A percentile compares a stretch with the other conserved stretches of the same genome.
Evolutionary conservation across 1,284 basidiomycete genomes (phyloP).

Genomic region (Ceraceosorus bombacis): DNA sequence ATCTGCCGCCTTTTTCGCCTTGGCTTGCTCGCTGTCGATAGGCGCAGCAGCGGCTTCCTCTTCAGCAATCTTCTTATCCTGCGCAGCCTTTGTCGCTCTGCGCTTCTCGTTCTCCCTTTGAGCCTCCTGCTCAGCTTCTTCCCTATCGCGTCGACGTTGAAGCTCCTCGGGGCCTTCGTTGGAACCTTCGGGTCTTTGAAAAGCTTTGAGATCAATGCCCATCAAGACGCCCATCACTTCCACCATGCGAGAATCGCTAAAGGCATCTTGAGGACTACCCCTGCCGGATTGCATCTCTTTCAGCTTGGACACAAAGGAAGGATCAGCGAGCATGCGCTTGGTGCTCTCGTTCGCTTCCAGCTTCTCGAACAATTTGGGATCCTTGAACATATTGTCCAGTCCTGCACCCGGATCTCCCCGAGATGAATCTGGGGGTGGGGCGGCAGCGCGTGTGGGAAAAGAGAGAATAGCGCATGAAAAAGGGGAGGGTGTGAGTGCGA

Average conservation of each 20-base stretch:
- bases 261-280: slow-evolving; percentile 47
- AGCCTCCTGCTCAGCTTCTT: slow-evolving; percentile 43
- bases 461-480: not conserved
- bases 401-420: slow-evolving; percentile 50
- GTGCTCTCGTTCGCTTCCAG: slow-evolving; percentile 81
- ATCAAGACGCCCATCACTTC: slow-evolving; percentile 79
- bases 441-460: slow-evolving; percentile 42
- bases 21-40: slow-evolving; percentile 39
- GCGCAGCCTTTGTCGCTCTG: slow-evolving; percentile 31
- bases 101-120: not conserved
- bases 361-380: slow-evolving; percentile 75
- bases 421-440: slow-evolving; percentile 39
- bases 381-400: slow-evolving; percentile 72
- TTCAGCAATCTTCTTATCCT: slow-evolving; percentile 44
- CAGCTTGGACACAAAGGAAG: slow-evolving; percentile 53
- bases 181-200: slow-evolving; percentile 74
- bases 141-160: slow-evolving; percentile 17
- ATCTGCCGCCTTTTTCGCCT: slow-evolving; percentile 37
- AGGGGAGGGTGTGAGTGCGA: not conserved
- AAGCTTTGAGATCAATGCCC: slow-evolving; percentile 86
- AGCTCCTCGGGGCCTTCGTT: slow-evolving; percentile 66
- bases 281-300: slow-evolving; percentile 49
- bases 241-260: slow-evolving; percentile 81
- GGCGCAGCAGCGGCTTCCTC: slow-evolving; percentile 26
- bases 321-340: slow-evolving; percentile 71